phyloP scores from a whole-genome alignment of 257 asterid genomes.

The Gynochthodes officinalis region DNA sequence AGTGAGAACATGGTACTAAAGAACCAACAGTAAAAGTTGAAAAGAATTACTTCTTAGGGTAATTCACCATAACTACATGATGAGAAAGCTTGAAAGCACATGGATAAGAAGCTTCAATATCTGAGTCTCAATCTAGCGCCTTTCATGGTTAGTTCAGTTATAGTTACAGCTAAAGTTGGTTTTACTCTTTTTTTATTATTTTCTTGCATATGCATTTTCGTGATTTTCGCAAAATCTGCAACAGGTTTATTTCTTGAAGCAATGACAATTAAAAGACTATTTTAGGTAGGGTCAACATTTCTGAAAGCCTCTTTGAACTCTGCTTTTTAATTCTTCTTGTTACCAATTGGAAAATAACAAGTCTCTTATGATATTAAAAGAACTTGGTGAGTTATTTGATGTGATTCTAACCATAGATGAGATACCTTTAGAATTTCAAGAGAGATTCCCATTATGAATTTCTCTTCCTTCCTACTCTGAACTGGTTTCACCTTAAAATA shows the following conservation, averaged over 20 bases:
- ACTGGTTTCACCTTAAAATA: background rate
- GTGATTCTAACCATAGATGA: background rate
- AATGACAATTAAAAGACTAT: background rate
- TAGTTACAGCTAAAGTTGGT: background rate
- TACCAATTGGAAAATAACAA: too few species aligned
- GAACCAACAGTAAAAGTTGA: background rate
- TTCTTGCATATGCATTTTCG: too few species aligned
- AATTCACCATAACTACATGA: background rate
- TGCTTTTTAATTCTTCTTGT: background rate
- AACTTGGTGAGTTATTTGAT: background rate
- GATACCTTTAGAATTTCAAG: background rate
- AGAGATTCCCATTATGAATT: background rate
- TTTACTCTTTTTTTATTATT: too few species aligned
- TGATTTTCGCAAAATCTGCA: background rate
- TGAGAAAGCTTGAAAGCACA: background rate
- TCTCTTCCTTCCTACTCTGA: background rate
- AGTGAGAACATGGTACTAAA: constrained; percentile 2
- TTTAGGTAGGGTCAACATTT: background rate
- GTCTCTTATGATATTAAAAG: background rate
- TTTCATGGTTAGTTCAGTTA: background rate
- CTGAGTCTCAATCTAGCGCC: background rate
- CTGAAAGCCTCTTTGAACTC: background rate
- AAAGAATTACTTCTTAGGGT: constrained; percentile 3
- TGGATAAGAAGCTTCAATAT: background rate
- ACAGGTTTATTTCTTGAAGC: background rate